Base-by-base conservation (phyloP, 306 rosid genomes). In the Astragalus glycyphyllos region DNA sequence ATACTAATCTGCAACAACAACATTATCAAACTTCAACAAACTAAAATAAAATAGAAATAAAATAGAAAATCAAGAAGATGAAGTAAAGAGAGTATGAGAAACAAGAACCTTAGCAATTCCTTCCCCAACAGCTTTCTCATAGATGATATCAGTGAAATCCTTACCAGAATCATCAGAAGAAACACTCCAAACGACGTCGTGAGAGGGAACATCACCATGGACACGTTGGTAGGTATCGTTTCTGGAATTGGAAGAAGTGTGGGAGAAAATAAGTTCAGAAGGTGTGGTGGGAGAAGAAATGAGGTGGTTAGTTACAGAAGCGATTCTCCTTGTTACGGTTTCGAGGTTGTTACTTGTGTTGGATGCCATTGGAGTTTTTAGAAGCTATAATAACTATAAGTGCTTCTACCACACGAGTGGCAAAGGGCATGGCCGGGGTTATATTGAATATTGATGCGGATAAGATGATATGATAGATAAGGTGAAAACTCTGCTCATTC, bases 61-160 rank as follows among this genome's bases (percentile, higher is more conserved):
- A 20, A 3, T 4, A 0, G 17, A 11, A 16, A 50, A 7, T 15
- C 15, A 68, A 14, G 4, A 53, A 51, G 5, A 0, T 2, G 16
- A 60, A 32, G 4, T 0, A 44, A 34, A 71, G 9, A 11, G 12
- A 65, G 14, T 5, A 20, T 29, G 4, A 69, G 56, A 17, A 20
- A 26, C 1, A 0, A 0, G 3, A 17, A 88, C 98, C 96, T 88
- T 93, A 4, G 97, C 96, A 4, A 93, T 88, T 60, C 81, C 98
- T 83, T 93, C 98, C 8, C 85, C 96, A 26, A 61, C 85, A 13
- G 97, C 85, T 47, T 90, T 90, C 84, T 93, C 88, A 61, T 93
- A 93, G 3, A 88, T 3, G 38, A 90, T 90, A 80, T 93, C 97
- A 4, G 82, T 81, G 83, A 85, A 90, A 3, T 73, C 86, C 32